Evolutionary conservation across 2,329 filamentous ascomycete species (phyloP).

Genomic region (Camptophora hylomeconis): DNA sequence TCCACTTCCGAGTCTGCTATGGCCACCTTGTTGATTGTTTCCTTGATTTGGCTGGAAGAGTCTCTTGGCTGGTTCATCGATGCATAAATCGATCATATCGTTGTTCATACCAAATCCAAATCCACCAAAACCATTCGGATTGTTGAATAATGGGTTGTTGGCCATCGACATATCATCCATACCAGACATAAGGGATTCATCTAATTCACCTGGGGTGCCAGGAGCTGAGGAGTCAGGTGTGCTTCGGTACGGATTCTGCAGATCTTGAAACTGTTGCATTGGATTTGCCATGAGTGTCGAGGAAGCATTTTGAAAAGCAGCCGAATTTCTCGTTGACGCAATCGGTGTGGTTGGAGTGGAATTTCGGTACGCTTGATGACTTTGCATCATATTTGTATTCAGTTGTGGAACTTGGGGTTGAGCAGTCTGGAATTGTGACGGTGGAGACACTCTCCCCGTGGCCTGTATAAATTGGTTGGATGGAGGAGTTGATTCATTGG

Average conservation of each 20-base stretch:
- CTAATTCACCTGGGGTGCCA: conserved; percentile 59
- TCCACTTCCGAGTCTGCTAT: conserved; percentile 58
- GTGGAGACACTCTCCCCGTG: conserved; percentile 56
- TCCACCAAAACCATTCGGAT: conserved; percentile 20
- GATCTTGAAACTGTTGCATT: conserved; percentile 44
- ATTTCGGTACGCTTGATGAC: conserved; percentile 65
- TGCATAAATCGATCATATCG: conserved; percentile 50
- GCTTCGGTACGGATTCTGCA: conserved; percentile 31
- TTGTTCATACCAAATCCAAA: conserved; percentile 34
- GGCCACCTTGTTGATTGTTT: conserved; percentile 36
- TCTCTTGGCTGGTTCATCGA: conserved; percentile 89
- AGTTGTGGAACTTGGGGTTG: conserved; percentile 51
- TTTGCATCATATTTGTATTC: conserved; percentile 64
- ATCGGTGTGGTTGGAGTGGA: conserved; percentile 80
- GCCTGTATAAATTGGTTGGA: conserved; percentile 36
- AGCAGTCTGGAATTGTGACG: conserved; percentile 45
- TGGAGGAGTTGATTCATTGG: conserved; percentile 22
- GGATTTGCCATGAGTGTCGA: conserved; percentile 78
- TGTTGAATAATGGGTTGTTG: conserved; percentile 28
- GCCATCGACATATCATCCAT: conserved; percentile 50
- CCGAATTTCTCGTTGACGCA: conserved; percentile 44
- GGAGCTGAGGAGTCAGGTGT: conserved; percentile 56
- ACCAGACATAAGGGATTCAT: conserved; percentile 56
- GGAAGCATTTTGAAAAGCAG: conserved; percentile 67
- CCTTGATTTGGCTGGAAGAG: conserved; percentile 76